Percentiles rank a stretch among this genome's conserved stretches.
Evolutionary conservation across 2,329 filamentous ascomycete species (phyloP).

Genomic region (Curvularia hawaiiensis): DNA sequence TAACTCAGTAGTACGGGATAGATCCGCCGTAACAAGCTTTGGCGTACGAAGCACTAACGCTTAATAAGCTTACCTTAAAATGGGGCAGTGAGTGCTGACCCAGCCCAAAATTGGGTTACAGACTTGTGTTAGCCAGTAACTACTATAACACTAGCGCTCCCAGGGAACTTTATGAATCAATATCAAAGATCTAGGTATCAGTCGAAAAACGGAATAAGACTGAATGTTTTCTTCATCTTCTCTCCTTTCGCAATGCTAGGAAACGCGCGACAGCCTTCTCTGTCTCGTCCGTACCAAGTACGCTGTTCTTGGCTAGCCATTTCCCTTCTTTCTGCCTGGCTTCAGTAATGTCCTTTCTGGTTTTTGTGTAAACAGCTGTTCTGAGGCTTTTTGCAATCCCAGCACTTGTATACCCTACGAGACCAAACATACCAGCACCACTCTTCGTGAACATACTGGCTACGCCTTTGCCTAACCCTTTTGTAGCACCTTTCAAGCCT

Average conservation of each 20-base stretch:
- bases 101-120: too few species aligned
- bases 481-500: slow-evolving; percentile 62
- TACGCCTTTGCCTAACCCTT: slow-evolving; percentile 43
- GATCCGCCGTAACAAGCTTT: too few species aligned
- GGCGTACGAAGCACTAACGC: too few species aligned
- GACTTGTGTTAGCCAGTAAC: too few species aligned
- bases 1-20: too few species aligned
- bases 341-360: background rate
- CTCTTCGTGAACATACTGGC: slow-evolving; percentile 17
- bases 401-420: slow-evolving; percentile 20
- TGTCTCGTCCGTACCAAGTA: background rate
- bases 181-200: too few species aligned
- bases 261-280: background rate
- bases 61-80: too few species aligned
- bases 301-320: background rate
- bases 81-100: too few species aligned
- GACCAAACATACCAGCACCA: slow-evolving; percentile 22
- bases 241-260: background rate
- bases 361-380: background rate
- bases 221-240: too few species aligned
- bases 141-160: too few species aligned
- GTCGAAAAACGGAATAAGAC: too few species aligned
- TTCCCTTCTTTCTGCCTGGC: background rate
- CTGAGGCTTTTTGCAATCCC: slow-evolving; percentile 3
- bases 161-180: too few species aligned